Evolutionary conservation across 2,329 filamentous ascomycete species (phyloP), one percentile per base, ranked within the genome.

Genomic region (Shiraia bambusicola): DNA sequence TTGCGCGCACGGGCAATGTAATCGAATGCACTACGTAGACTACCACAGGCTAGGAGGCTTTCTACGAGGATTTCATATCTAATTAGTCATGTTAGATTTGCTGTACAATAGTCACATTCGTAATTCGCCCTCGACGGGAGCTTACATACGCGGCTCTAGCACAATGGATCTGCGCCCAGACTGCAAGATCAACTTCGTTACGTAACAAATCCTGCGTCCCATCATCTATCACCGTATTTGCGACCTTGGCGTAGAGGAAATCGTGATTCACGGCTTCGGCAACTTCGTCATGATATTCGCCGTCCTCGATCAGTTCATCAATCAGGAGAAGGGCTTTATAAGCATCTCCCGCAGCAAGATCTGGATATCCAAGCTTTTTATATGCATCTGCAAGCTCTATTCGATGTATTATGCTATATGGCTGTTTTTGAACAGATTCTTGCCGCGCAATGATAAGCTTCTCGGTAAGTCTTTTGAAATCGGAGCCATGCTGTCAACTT

Each of bases 291-390:
- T 93, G 85, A 59, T 90, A 94, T 67, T 96, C 91, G 28, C 81
- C 80, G 48, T 92, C 87, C 40, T 93, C 84, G 50, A 77, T 70
- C 26, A 89, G 79, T 52, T 93, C 88, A 61, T 97, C 92, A 12
- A 87, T 80, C 33, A 98, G 74, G 3, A 95, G 79, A n/a, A 97
- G 77, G 1, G 91, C 90, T 40, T 87, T 85, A 66, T 97, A 97
- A 4, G 89, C 88, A 73, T 96, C 91, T 25, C 89, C 88, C 9
- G 86, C 84, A 4, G 90, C 90, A 28, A 98, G 80, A 66, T 98
- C 93, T 0, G 89, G 88, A 67, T 95, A 97, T 27, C 83, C 88
- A 33, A 96, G 76, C 32, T 82, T 74, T 12, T 83, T 79, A 67
- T 96, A 83, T 29, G 86, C 74, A 25, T 79, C 72, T 16, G 88